Evolutionary conservation across 2,329 filamentous ascomycete species (phyloP), one percentile per base, ranked within the genome.

Genomic region (Scedosporium aurantiacum): DNA sequence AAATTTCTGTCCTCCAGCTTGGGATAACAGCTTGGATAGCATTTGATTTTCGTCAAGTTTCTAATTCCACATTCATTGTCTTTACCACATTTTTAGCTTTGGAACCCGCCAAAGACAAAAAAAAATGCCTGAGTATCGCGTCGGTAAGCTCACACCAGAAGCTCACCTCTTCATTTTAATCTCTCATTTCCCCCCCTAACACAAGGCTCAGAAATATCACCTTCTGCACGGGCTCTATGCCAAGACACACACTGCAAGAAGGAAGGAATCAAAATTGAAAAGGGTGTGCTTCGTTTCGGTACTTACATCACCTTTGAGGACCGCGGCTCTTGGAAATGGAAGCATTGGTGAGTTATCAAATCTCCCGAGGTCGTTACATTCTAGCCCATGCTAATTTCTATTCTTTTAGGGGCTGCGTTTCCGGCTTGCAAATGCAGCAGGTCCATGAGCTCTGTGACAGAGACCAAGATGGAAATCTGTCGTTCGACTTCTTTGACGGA

Each of bases 201-300:
- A 21, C 56, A 27, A n/a, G 5, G 6, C 47, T 54, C 23, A 95
- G 91, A 96, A 72, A 67, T 87, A 37, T 83, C 88, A n/a, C 75
- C 79, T 55, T 88, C 82, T 70, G 83, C 80, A 68, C 88, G 91
- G 63, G 90, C 92, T 60, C 83, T 77, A 58, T 97, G 92, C 76
- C 81, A 86, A 64, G 86, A 86, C 70, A 79, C 77, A 4, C 79
- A 85, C 64, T 97, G 93, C 80, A 91, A 91, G 73, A 80, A 88
- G 2, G 75, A 75, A 1, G 77, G 70, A 1, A 70, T 80, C 68
- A 96, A 96, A 75, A 90, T 96, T 69, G 66, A 69, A 27, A 96
- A 96, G 75, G 90, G 87, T 61, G 84, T 90, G 65, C 76, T 96
- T 2, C 88, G 93, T 61, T 82, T 91, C 60, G 93, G 89, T 50